A percentile compares a stretch with the other conserved stretches of the same genome.
Conservation (phyloP, 805 yeast species). For the Kluyveromyces wickerhamii region DNA sequence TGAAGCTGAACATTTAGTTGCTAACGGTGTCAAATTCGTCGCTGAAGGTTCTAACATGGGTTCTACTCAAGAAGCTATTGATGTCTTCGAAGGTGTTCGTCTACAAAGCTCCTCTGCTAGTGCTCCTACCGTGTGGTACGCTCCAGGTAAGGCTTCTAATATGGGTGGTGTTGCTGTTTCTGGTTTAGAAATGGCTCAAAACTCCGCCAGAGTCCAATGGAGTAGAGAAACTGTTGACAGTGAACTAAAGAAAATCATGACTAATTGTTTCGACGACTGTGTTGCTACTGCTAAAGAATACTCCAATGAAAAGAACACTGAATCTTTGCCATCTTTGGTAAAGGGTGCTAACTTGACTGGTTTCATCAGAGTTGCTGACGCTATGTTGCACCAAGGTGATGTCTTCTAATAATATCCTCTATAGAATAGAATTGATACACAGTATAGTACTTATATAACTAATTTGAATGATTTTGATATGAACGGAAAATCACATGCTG, state of each 20-base stretch:
- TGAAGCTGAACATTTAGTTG: constrained; percentile 91
- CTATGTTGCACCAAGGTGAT: constrained; percentile 97
- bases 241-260: constrained; percentile 88
- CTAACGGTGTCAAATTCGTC: constrained; percentile 83
- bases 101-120: constrained; percentile 33
- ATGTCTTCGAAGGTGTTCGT: constrained; percentile 84
- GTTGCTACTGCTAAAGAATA: constrained; percentile 77
- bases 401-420: constrained; percentile 21
- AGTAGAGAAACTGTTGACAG: constrained; percentile 85
- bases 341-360: constrained; percentile 99
- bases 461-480: too few relatives aligned
- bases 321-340: constrained; percentile 83
- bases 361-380: constrained; percentile 96
- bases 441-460: too few relatives aligned
- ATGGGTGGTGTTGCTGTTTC: constrained; percentile 99
- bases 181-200: constrained; percentile 99
- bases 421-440: too few relatives aligned
- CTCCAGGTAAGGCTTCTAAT: constrained; percentile 99
- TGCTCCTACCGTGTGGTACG: constrained; percentile 78
- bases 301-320: constrained; percentile 57
- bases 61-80: constrained; percentile 94
- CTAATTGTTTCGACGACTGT: constrained; percentile 87
- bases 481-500: too few relatives aligned
- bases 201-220: constrained; percentile 91
- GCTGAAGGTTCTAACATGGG: constrained; percentile 99